Conservation (phyloP, 805 yeast species). For the Myxozyma vanderwaltii region DNA sequence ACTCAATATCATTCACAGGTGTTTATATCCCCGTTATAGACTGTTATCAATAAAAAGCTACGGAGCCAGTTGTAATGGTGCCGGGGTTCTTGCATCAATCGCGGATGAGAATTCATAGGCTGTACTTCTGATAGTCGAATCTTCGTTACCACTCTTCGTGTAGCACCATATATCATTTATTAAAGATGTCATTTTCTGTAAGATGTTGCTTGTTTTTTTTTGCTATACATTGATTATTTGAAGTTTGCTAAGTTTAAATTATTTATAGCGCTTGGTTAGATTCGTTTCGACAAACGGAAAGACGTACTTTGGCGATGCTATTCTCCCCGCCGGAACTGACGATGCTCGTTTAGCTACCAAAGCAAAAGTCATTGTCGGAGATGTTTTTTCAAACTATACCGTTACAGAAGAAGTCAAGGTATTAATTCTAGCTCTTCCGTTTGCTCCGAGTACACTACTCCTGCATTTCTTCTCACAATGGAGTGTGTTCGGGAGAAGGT, state of each 20-base stretch:
- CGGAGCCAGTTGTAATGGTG: too few species aligned
- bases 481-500: too few species aligned
- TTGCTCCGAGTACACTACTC: too few species aligned
- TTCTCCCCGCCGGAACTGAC: conserved; percentile 41
- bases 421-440: too few species aligned
- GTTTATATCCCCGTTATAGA: too few species aligned
- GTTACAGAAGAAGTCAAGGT: conserved; percentile 45
- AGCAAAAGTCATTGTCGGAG: conserved; percentile 53
- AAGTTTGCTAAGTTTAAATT: neutral
- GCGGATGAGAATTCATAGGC: neutral
- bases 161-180: neutral
- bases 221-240: too few species aligned
- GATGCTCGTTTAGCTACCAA: conserved; percentile 47
- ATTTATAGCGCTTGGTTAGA: conserved; percentile 49
- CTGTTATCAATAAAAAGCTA: too few species aligned
- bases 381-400: conserved; percentile 46
- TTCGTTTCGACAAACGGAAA: conserved; percentile 51
- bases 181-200: conserved; percentile 26
- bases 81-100: too few species aligned
- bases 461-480: too few species aligned
- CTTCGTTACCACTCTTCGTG: neutral
- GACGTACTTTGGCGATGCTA: conserved; percentile 53
- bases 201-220: neutral
- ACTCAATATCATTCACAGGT: too few species aligned
- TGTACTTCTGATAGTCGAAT: neutral